Conservation (phyloP, 306 rosid genomes). For the Trifolium repens region DNA sequence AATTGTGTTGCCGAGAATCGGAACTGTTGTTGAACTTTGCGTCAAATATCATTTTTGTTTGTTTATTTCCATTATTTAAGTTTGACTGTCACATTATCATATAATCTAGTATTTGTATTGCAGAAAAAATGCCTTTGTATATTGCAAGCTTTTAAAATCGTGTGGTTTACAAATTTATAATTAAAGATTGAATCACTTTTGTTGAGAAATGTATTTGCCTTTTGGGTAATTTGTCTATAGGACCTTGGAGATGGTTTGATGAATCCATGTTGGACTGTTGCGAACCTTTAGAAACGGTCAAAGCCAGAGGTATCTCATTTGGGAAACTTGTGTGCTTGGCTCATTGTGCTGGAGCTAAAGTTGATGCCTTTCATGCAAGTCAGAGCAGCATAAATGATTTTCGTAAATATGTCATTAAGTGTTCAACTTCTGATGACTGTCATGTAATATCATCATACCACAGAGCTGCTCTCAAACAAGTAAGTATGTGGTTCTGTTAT, state of each 20-base stretch:
- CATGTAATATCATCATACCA: slow-evolving; percentile 85
- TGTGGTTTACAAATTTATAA: neutral
- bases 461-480: slow-evolving; percentile 82
- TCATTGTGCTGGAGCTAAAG: slow-evolving; percentile 96
- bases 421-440: slow-evolving; percentile 77
- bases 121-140: neutral
- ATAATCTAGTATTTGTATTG: neutral
- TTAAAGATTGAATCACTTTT: slow-evolving; percentile 24
- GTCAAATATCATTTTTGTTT: too few species aligned
- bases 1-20: too few species aligned
- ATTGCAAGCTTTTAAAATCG: neutral
- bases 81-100: neutral
- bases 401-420: slow-evolving; percentile 62
- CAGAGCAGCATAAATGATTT: slow-evolving; percentile 68
- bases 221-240: slow-evolving; percentile 48
- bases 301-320: slow-evolving; percentile 81
- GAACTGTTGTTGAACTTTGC: too few species aligned
- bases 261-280: slow-evolving; percentile 97
- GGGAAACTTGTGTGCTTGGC: slow-evolving; percentile 92
- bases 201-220: neutral
- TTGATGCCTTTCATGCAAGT: slow-evolving; percentile 79
- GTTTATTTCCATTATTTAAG: neutral
- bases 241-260: slow-evolving; percentile 99
- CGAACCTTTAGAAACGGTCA: slow-evolving; percentile 84
- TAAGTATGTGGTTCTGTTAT: slow-evolving; percentile 51